phyloP scores from a whole-genome alignment of 192 early-diverging fungal genomes.

The Umbelopsis sp. region DNA sequence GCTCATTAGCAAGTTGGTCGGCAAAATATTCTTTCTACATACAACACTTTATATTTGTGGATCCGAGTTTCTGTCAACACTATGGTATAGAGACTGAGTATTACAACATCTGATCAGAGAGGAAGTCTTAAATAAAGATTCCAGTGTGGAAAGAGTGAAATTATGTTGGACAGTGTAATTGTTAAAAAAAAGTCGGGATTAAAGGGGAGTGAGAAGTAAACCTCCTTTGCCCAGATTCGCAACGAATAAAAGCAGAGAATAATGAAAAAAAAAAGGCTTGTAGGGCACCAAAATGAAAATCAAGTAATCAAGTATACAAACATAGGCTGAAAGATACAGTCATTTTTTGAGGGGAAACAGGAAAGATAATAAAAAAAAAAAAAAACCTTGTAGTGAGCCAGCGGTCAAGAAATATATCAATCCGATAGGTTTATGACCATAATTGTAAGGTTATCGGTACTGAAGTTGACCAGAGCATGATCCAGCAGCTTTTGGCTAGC shows the following conservation, averaged over 20 bases:
- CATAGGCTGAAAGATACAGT: too few relatives aligned
- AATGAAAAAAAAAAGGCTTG: too few relatives aligned
- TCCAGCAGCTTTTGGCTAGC: slow-evolving; percentile 81
- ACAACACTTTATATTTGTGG: not conserved
- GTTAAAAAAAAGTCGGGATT: not conserved
- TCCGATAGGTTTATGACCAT: slow-evolving; percentile 72
- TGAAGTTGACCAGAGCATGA: slow-evolving; percentile 89
- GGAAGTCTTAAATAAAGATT: not conserved
- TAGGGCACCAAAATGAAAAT: too few relatives aligned
- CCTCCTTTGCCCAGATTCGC: too few relatives aligned
- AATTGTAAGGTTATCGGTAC: slow-evolving; percentile 93
- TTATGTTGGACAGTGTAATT: not conserved
- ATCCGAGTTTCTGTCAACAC: slow-evolving; percentile 16
- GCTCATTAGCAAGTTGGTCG: too few relatives aligned
- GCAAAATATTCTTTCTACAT: too few relatives aligned
- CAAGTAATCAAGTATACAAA: too few relatives aligned
- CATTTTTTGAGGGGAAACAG: too few relatives aligned
- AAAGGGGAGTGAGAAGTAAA: not conserved
- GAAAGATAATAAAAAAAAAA: too few relatives aligned
- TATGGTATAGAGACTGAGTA: slow-evolving; percentile 7
- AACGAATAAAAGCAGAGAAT: too few relatives aligned
- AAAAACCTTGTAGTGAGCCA: not conserved
- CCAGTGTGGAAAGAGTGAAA: not conserved
- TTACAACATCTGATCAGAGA: slow-evolving; percentile 2
- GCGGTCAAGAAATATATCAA: not conserved